These are phyloP conservation scores for Medicago arabica DNA, from an alignment of 306 rosid genomes.

Conservation along the genomic window DNA sequence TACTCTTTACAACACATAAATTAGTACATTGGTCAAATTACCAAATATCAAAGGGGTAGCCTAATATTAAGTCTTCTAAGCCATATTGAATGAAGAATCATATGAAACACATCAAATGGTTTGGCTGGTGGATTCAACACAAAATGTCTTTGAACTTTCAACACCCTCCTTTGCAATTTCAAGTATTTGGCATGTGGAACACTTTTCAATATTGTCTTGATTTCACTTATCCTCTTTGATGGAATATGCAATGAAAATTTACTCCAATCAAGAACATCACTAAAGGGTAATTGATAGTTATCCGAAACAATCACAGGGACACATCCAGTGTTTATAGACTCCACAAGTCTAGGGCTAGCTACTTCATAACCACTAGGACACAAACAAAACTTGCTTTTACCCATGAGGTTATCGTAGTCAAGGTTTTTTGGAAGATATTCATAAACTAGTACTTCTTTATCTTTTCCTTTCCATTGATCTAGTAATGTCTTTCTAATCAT, in stretches of 20 bases:
- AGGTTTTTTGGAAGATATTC: constrained; percentile 55
- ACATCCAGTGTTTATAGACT: constrained; percentile 64
- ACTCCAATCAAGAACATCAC: constrained; percentile 77
- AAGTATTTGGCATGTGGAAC: constrained; percentile 50
- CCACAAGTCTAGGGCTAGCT: constrained; percentile 80
- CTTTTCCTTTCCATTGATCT: constrained; percentile 67
- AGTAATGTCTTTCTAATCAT: constrained; percentile 50
- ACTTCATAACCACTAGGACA: constrained; percentile 90
- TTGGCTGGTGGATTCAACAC: constrained; percentile 61
- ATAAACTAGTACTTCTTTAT: constrained; percentile 60
- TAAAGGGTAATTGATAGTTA: constrained; percentile 58
- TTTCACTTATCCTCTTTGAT: constrained; percentile 51
- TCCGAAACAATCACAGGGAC: constrained; percentile 76
- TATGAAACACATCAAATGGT: constrained; percentile 63
- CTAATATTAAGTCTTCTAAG: constrained; percentile 66
- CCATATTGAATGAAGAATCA: constrained; percentile 87
- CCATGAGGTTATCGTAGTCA: constrained; percentile 52
- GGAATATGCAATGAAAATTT: constrained; percentile 61
- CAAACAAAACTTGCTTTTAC: constrained; percentile 64
- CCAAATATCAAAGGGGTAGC: constrained; percentile 14
- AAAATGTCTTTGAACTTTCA: constrained; percentile 66
- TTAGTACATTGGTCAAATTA: not conserved
- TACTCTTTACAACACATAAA: no score
- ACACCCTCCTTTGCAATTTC: constrained; percentile 52
- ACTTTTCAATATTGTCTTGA: constrained; percentile 56